These are phyloP conservation scores for Cladophialophora psammophila DNA, from an alignment of 2,329 filamentous ascomycete genomes.

Conservation along the genomic window DNA sequence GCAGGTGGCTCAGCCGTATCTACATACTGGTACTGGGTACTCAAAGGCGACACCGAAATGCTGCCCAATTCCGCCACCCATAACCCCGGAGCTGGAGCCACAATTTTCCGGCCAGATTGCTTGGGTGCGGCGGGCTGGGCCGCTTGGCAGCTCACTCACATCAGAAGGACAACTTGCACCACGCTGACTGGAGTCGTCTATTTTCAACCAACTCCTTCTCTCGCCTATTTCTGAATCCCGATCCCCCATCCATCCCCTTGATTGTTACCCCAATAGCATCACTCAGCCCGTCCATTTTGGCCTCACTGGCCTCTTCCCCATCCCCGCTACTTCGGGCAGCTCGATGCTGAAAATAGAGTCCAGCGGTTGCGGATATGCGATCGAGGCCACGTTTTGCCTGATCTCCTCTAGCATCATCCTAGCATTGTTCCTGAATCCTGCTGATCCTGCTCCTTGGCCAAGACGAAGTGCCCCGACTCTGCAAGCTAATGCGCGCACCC, in stretches of 20 bases:
- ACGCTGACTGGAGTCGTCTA: slow-evolving; percentile 6
- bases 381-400: slow-evolving; percentile 19
- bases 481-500: slow-evolving; percentile 16
- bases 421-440: slow-evolving; percentile 14
- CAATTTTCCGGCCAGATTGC: slow-evolving; percentile 8
- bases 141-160: not conserved
- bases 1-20: slow-evolving; percentile 1
- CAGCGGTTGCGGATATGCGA: slow-evolving; percentile 23
- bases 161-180: not conserved
- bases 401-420: slow-evolving; percentile 17
- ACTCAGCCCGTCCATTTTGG: slow-evolving; percentile 14
- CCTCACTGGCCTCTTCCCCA: slow-evolving; percentile 19
- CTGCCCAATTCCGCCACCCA: not conserved
- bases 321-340: slow-evolving; percentile 20
- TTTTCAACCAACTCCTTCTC: slow-evolving; percentile 5
- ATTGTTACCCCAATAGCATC: slow-evolving; percentile 21
- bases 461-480: slow-evolving; percentile 10
- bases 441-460: slow-evolving; percentile 14
- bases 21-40: no score
- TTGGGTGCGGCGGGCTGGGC: not conserved
- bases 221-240: slow-evolving; percentile 5
- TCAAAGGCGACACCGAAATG: slow-evolving; percentile 8
- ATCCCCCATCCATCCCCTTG: slow-evolving; percentile 2
- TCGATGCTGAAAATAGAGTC: slow-evolving; percentile 29
- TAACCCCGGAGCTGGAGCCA: not conserved